Evolutionary conservation across 1,284 basidiomycete genomes (phyloP).

Genomic region (Ceratobasidium sp.): DNA sequence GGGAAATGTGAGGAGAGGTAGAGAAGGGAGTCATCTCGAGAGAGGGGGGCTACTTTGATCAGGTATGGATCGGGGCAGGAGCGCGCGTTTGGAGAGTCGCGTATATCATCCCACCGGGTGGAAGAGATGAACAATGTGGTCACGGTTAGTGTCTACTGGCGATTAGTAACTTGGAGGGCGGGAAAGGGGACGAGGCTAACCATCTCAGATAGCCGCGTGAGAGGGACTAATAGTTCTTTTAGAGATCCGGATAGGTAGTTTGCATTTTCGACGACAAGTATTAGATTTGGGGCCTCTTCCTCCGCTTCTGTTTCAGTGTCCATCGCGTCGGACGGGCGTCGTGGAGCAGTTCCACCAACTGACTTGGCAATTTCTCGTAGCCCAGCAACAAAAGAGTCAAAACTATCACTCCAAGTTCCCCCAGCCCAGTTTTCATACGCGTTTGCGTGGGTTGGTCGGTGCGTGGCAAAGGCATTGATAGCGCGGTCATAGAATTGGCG

Average conservation of each 20-base stretch:
- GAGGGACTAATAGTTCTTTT: conserved; percentile 70
- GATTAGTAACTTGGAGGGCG: conserved; percentile 51
- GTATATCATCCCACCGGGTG: conserved; percentile 75
- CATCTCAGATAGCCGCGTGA: conserved; percentile 75
- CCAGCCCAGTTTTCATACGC: conserved; percentile 64
- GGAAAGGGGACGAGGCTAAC: conserved; percentile 55
- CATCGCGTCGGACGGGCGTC: conserved; percentile 50
- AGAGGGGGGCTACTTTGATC: conserved; percentile 63
- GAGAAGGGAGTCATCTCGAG: conserved; percentile 60
- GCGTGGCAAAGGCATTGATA: conserved; percentile 64
- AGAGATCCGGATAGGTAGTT: conserved; percentile 69
- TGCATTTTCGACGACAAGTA: conserved; percentile 70
- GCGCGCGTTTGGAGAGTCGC: conserved; percentile 67
- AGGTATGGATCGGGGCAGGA: conserved; percentile 79
- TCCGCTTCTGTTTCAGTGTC: conserved; percentile 33
- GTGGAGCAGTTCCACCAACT: conserved; percentile 42
- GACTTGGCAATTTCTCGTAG: conserved; percentile 51
- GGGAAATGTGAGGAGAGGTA: conserved; percentile 52
- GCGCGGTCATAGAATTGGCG: conserved; percentile 72
- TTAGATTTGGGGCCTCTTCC: conserved; percentile 41
- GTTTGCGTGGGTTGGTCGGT: conserved; percentile 63
- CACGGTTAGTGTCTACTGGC: no score
- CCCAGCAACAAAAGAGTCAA: conserved; percentile 73
- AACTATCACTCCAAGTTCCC: conserved; percentile 60
- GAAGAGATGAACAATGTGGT: conserved; percentile 72